Percentiles rank a stretch among this genome's conserved stretches.
These are phyloP conservation scores for Colletotrichum incanum DNA, from an alignment of 2,329 filamentous ascomycete genomes.

Conservation along the genomic window DNA sequence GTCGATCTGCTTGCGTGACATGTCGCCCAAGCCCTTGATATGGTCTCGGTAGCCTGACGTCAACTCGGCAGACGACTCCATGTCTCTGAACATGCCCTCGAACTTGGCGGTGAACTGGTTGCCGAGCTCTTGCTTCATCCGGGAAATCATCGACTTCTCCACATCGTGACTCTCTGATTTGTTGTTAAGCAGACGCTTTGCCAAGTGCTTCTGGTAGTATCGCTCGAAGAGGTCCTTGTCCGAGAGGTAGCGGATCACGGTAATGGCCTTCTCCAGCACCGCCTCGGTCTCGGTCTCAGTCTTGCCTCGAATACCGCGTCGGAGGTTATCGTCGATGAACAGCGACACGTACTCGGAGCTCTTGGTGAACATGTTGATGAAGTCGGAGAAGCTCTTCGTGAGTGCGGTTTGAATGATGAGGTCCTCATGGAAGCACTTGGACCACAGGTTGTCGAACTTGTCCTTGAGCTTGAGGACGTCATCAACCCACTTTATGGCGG, in stretches of 20 bases:
- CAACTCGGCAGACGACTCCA: constrained; percentile 88
- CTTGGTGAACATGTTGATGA: constrained; percentile 91
- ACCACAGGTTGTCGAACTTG: constrained; percentile 89
- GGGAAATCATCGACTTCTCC: constrained; percentile 94
- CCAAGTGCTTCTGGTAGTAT: constrained; percentile 98
- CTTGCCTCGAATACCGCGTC: constrained; percentile 93
- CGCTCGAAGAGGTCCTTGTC: constrained; percentile 97
- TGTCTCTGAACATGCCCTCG: constrained; percentile 98
- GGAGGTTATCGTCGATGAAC: constrained; percentile 97
- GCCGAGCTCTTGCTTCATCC: constrained; percentile 97
- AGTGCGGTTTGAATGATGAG: constrained; percentile 85
- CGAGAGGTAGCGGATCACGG: constrained; percentile 87
- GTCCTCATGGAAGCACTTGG: constrained; percentile 80
- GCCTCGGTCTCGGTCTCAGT: constrained; percentile 89
- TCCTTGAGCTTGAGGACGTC: constrained; percentile 89
- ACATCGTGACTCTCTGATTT: constrained; percentile 93
- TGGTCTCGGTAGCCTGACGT: constrained; percentile 83
- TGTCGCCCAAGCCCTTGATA: constrained; percentile 67
- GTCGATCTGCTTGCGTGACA: constrained; percentile 77
- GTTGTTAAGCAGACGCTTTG: constrained; percentile 86
- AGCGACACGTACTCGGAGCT: constrained; percentile 94
- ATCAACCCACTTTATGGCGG: constrained; percentile 95
- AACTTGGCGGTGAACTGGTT: constrained; percentile 94
- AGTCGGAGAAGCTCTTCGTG: constrained; percentile 89
- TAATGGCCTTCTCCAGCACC: constrained; percentile 90